Evolutionary conservation across 305 asterid genomes (phyloP).

Genomic region (Striga hermonthica): DNA sequence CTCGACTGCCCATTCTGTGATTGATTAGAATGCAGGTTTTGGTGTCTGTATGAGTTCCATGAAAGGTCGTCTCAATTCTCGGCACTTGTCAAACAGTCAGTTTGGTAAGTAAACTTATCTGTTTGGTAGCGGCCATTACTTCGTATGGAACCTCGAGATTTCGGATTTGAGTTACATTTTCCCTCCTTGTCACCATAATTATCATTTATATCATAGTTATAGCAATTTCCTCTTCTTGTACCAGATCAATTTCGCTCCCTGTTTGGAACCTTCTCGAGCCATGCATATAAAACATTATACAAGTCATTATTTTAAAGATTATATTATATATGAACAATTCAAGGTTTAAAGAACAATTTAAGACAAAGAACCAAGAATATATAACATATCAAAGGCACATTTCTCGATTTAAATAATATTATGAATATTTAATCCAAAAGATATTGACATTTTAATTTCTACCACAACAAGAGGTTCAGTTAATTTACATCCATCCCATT

Average conservation of each 20-base stretch:
- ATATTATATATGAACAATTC: not conserved
- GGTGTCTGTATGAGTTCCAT: conserved; percentile 64
- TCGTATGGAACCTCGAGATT: conserved; percentile 63
- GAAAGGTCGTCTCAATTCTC: conserved; percentile 63
- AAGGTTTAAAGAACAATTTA: not conserved
- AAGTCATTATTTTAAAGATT: not conserved
- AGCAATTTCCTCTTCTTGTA: conserved; percentile 67
- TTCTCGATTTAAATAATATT: conserved; percentile 13
- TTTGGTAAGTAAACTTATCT: no score
- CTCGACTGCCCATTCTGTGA: no score
- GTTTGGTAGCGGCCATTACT: conserved; percentile 56
- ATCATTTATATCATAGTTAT: conserved; percentile 66
- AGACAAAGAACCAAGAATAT: no score
- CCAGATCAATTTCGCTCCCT: conserved; percentile 73
- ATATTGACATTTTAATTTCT: conserved; percentile 1
- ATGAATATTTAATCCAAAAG: conserved; percentile 17
- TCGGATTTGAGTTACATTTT: conserved; percentile 64
- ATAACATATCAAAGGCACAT: conserved; percentile 6
- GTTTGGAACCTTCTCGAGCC: conserved; percentile 39
- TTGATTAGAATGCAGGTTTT: conserved; percentile 51
- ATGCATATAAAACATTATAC: conserved; percentile 16
- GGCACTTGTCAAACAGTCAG: no score
- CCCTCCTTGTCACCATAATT: conserved; percentile 72
- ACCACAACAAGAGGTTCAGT: conserved; percentile 15
- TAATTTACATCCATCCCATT: conserved; percentile 1